phyloP scores from a whole-genome alignment of 2,329 filamentous ascomycete genomes.

The Knoxdaviesia capensis region DNA sequence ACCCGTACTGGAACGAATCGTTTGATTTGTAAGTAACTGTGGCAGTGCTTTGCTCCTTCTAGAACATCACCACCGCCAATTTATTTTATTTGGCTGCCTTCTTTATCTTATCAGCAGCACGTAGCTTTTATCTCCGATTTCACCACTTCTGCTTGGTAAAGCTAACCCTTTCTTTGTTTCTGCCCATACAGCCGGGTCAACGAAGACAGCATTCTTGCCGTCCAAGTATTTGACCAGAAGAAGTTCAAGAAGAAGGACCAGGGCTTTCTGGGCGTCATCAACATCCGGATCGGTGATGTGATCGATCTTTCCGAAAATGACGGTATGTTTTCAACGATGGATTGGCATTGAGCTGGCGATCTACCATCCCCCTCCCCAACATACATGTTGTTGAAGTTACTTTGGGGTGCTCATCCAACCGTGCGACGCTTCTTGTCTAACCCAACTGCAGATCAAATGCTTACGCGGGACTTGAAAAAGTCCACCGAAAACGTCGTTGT shows the following conservation, averaged over 20 bases:
- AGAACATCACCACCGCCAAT: too few relatives aligned
- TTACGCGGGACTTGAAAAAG: slow-evolving; percentile 91
- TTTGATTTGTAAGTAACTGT: slow-evolving; percentile 70
- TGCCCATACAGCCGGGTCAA: slow-evolving; percentile 48
- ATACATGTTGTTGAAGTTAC: not conserved
- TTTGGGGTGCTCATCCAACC: too few relatives aligned
- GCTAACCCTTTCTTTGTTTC: not conserved
- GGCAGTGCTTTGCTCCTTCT: not conserved
- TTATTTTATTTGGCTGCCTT: too few relatives aligned
- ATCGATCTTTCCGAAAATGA: slow-evolving; percentile 84
- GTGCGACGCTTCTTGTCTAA: too few relatives aligned
- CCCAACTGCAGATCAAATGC: slow-evolving; percentile 70
- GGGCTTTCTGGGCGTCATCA: slow-evolving; percentile 93
- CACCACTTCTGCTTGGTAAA: not conserved
- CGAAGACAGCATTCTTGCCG: slow-evolving; percentile 89
- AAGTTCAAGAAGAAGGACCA: slow-evolving; percentile 99
- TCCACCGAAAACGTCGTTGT: slow-evolving; percentile 96
- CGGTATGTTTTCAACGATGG: slow-evolving; percentile 35
- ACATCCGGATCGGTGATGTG: slow-evolving; percentile 84
- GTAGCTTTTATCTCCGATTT: too few relatives aligned
- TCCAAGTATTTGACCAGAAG: slow-evolving; percentile 98
- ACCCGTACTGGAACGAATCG: slow-evolving; percentile 99
- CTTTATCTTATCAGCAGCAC: too few relatives aligned
- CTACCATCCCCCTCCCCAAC: not conserved
- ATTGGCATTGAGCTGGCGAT: not conserved